Evolutionary conservation across 1,139 yeast species (phyloP).

Genomic region (Eremothecium sinecaudum): DNA sequence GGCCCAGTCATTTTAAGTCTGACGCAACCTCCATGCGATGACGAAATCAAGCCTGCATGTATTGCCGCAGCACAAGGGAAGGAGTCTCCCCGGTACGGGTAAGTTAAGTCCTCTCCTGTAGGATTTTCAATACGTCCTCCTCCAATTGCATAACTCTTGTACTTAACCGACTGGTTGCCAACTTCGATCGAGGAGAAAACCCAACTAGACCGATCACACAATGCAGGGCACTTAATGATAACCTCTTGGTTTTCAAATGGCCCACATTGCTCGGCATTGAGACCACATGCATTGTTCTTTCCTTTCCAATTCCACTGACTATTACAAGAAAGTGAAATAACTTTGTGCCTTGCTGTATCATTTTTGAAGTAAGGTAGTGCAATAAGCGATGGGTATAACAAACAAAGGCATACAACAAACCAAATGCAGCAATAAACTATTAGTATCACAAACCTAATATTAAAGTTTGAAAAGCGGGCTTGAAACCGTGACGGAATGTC

Average conservation of each 20-base stretch:
- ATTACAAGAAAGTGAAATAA: constrained; percentile 39
- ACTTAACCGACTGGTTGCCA: constrained; percentile 58
- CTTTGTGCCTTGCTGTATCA: constrained; percentile 20
- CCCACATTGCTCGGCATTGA: constrained; percentile 51
- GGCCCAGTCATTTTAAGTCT: constrained; percentile 49
- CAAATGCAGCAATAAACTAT: constrained; percentile 33
- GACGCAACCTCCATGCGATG: constrained; percentile 76
- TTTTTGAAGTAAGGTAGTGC: constrained; percentile 21
- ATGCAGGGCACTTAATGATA: constrained; percentile 74
- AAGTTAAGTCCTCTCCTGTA: constrained; percentile 31
- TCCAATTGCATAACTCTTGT: constrained; percentile 67
- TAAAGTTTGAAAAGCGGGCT: constrained; percentile 25
- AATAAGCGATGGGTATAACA: constrained; percentile 25
- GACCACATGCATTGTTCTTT: constrained; percentile 66
- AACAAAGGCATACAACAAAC: constrained; percentile 17
- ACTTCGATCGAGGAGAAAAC: constrained; percentile 70
- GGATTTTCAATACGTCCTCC: constrained; percentile 38
- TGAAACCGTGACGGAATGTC: constrained; percentile 35
- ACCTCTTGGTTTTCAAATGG: constrained; percentile 41
- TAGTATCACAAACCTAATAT: constrained; percentile 31
- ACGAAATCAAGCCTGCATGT: constrained; percentile 72
- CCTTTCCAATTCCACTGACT: constrained; percentile 55
- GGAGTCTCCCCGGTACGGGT: constrained; percentile 80
- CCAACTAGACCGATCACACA: constrained; percentile 73
- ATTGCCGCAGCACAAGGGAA: constrained; percentile 85